Percentiles rank a stretch among this genome's conserved stretches.
Conservation (phyloP, 768 basidiomycete species). For the Trametes punicea region DNA sequence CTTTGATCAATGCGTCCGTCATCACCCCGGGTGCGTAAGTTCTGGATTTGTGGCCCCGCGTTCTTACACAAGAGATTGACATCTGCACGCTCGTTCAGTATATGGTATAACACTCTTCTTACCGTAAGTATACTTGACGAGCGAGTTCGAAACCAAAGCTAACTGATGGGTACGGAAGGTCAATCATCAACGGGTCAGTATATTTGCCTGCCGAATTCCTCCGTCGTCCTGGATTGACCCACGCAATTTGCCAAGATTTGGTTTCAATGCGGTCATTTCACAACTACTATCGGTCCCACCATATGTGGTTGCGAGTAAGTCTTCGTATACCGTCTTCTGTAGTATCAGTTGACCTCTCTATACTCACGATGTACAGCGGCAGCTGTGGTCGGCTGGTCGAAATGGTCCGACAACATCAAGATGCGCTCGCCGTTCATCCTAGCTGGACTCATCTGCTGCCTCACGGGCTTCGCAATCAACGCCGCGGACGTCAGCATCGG, state of each 20-base stretch:
- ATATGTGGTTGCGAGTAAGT: conserved; percentile 58
- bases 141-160: background rate
- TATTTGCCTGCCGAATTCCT: background rate
- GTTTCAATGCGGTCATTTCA: conserved; percentile 51
- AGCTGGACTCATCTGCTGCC: conserved; percentile 44
- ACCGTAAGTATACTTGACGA: conserved; percentile 43
- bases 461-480: conserved; percentile 63
- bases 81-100: conserved; percentile 37
- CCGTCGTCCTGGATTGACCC: no score
- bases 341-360: background rate
- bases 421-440: conserved; percentile 59
- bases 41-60: background rate
- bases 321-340: background rate
- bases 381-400: conserved; percentile 48
- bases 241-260: conserved; percentile 41
- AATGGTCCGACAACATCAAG: conserved; percentile 55
- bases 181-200: conserved; percentile 18
- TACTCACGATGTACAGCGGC: conserved; percentile 38
- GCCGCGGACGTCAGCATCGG: conserved; percentile 50
- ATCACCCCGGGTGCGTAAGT: conserved; percentile 1
- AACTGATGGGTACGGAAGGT: background rate
- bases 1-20: background rate
- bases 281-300: conserved; percentile 68
- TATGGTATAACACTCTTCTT: conserved; percentile 69
- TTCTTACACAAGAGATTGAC: background rate